Evolutionary conservation across 2,329 filamentous ascomycete genomes (phyloP), one percentile per base, ranked within the genome.

Genomic region (Microascus cirrosus): DNA sequence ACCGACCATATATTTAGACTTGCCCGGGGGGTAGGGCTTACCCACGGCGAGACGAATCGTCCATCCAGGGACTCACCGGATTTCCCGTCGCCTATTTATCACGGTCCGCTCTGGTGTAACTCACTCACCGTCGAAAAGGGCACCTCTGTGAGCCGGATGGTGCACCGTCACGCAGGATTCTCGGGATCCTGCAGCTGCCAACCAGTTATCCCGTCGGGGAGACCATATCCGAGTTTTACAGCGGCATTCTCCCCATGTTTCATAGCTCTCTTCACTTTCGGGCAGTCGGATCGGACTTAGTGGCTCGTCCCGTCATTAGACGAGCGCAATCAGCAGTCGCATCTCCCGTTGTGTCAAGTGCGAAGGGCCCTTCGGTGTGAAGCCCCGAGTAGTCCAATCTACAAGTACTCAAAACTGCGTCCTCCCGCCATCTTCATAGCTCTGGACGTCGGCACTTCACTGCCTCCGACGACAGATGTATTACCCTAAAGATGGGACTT

Each of bases 401-500:
- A 50, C 45, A 50, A 50, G 20, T 22, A 50, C 11, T 12, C 3
- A 50, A 50, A n/a, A 24, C n/a, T 50, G n/a, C 22, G 8, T 50
- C 45, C 20, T 11, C 22, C 24, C 45, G 3, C 4, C 5, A 11
- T 50, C 20, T 50, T 24, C 45, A 22, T 50, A 7, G 11, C 11
- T 50, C 45, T 22, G 8, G 20, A 2, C 20, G n/a, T 12, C 1
- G 13, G 12, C n/a, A 50, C 36, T 32, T 32, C 28, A 32, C 4
- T 8, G 24, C 4, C 18, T 50, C 20, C 12, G 3, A 6, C 18
- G 20, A 11, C 8, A 50, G 45, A 50, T 1, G 12, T 8, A 50
- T 24, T 50, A 50, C 45, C 2, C 6, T 12, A 5, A 50, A 54
- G 42, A 76, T 77, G 74, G 66, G 60, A 3, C 45, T 22, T 3